Evolutionary conservation across 768 basidiomycete species (phyloP).

Genomic region (Mycena epipterygia): DNA sequence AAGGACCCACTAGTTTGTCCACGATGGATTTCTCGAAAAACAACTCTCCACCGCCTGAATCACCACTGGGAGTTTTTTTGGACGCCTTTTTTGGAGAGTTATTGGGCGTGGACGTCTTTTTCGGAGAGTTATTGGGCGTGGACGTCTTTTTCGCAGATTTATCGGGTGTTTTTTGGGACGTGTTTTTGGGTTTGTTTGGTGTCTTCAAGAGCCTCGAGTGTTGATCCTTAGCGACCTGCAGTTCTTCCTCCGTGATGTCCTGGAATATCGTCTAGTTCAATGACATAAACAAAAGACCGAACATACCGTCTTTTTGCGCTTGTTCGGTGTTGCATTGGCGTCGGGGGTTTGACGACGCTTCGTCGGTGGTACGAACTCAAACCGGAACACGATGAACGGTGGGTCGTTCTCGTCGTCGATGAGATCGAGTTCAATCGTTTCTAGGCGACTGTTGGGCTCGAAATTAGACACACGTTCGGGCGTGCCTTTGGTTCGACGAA

Average conservation of each 20-base stretch:
- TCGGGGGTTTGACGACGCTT: not conserved
- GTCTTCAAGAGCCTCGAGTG: too few species aligned
- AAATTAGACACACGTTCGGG: not conserved
- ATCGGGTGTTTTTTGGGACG: too few species aligned
- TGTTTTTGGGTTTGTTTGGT: too few species aligned
- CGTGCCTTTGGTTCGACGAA: not conserved
- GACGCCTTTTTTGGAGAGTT: too few species aligned
- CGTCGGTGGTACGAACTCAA: not conserved
- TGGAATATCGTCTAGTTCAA: not conserved
- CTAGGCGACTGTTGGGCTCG: not conserved
- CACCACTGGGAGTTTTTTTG: too few species aligned
- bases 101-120: too few species aligned
- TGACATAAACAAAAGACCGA: too few species aligned
- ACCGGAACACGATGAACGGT: conserved; percentile 1
- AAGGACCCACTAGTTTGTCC: not conserved
- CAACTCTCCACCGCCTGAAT: not conserved
- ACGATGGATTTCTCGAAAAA: not conserved
- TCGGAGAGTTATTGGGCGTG: too few species aligned
- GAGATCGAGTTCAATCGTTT: not conserved
- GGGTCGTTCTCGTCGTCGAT: conserved; percentile 1
- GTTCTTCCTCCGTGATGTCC: not conserved
- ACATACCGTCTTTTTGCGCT: not conserved
- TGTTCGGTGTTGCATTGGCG: not conserved
- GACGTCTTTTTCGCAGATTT: too few species aligned
- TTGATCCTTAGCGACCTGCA: not conserved